Evolutionary conservation across 2,329 filamentous ascomycete genomes (phyloP).

Genomic region (Lasiodiplodia sp.): DNA sequence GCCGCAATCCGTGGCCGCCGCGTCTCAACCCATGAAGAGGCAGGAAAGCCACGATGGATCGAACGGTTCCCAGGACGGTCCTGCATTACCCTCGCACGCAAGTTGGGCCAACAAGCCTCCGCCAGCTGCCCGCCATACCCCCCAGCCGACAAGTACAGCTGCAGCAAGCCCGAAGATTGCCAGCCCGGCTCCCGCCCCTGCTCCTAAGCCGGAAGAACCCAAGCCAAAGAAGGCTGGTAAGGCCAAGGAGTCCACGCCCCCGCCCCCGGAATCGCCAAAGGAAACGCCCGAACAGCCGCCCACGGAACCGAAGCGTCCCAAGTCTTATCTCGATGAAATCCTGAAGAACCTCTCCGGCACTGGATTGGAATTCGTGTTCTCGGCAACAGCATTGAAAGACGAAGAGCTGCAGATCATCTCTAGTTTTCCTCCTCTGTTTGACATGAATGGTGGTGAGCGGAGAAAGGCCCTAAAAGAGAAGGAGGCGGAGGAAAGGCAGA

Average conservation of each 20-base stretch:
- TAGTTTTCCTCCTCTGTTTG: slow-evolving; percentile 79
- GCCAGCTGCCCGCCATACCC: slow-evolving; percentile 72
- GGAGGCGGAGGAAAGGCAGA: slow-evolving; percentile 67
- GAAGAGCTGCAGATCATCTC: slow-evolving; percentile 61
- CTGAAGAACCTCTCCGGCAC: slow-evolving; percentile 50
- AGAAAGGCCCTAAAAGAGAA: slow-evolving; percentile 74
- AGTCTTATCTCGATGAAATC: slow-evolving; percentile 43
- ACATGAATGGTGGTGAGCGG: slow-evolving; percentile 81
- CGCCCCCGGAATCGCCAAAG: slow-evolving; percentile 34
- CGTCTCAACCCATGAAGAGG: slow-evolving; percentile 69
- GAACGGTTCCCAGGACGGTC: slow-evolving; percentile 71
- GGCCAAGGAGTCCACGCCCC: slow-evolving; percentile 37
- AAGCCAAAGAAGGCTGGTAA: slow-evolving; percentile 39
- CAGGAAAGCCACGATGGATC: slow-evolving; percentile 81
- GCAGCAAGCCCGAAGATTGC: slow-evolving; percentile 78
- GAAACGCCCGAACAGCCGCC: slow-evolving; percentile 29
- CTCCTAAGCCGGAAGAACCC: slow-evolving; percentile 38
- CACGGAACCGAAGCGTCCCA: background rate
- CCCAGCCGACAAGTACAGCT: slow-evolving; percentile 80
- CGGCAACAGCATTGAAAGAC: slow-evolving; percentile 49
- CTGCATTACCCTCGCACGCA: slow-evolving; percentile 90
- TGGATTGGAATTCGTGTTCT: slow-evolving; percentile 63
- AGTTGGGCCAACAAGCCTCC: slow-evolving; percentile 84
- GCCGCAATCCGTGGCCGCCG: slow-evolving; percentile 59
- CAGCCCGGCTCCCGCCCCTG: slow-evolving; percentile 50